Evolutionary conservation across 805 yeast species (phyloP).

Genomic region (Yarrowia divulgata): DNA sequence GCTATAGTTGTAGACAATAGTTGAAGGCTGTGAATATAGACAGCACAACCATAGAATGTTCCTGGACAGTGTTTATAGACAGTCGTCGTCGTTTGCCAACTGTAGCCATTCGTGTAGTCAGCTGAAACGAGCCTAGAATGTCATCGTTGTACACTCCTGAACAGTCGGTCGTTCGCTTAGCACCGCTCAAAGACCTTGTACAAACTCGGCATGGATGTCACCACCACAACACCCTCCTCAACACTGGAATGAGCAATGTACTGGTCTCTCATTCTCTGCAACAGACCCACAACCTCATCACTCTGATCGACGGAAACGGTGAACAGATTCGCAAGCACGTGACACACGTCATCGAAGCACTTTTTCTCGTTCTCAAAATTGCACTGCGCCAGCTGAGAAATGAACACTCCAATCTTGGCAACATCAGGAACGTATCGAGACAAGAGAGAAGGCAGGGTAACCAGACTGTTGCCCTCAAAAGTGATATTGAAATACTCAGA

Average conservation of each 20-base stretch:
- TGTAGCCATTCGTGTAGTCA: too few species aligned
- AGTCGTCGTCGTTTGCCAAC: too few species aligned
- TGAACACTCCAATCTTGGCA: slow-evolving; percentile 68
- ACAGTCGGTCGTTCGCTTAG: too few species aligned
- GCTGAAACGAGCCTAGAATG: too few species aligned
- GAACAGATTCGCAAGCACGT: slow-evolving; percentile 55
- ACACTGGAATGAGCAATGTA: slow-evolving; percentile 6
- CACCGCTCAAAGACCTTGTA: slow-evolving; percentile 95
- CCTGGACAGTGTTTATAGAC: too few species aligned
- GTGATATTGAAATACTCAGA: slow-evolving; percentile 75
- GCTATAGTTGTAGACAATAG: too few species aligned
- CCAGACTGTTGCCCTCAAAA: slow-evolving; percentile 52
- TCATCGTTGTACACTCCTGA: too few species aligned
- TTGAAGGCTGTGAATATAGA: too few species aligned
- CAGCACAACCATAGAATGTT: too few species aligned
- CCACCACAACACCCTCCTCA: slow-evolving; percentile 64
- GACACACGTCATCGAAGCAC: slow-evolving; percentile 69
- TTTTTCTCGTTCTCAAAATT: slow-evolving; percentile 71
- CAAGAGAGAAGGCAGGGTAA: slow-evolving; percentile 71
- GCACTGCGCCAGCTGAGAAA: slow-evolving; percentile 67
- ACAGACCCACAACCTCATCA: not conserved
- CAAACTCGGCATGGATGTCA: slow-evolving; percentile 90
- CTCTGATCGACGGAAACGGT: slow-evolving; percentile 1
- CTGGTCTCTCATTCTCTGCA: slow-evolving; percentile 23
- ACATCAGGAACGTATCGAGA: slow-evolving; percentile 68